Evolutionary conservation across 2,329 filamentous ascomycete genomes (phyloP), one percentile per base, ranked within the genome.

Genomic region (Hypoxylon sp.): DNA sequence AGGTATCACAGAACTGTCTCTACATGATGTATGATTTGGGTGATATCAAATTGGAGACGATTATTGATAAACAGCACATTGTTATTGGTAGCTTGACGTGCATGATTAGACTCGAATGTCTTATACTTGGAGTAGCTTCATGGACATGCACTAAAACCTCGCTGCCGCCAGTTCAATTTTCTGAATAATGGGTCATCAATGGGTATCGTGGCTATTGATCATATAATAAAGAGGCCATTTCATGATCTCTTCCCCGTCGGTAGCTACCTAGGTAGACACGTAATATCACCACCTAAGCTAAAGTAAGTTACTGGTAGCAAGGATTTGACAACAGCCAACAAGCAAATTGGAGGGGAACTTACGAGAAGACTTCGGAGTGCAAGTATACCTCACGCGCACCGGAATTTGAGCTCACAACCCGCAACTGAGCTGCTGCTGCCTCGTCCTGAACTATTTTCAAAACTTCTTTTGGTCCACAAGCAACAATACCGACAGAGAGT

Each of bases 361-460:
- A 75, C 73, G 71, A 73, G 56, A 77, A 76, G 28, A 72, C 30
- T 43, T 77, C 74, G 0, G 72, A 73, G 49, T 77, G 73, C 23
- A 77, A 49, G 48, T 76, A 76, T 13, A 77, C 74, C 57, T 77
- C 75, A 10, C 68, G 61, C 7, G 74, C 74, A 3, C 74, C 70
- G 14, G 69, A 25, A 2, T 66, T 62, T 0, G 70, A 74, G 10
- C 48, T 32, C 13, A 76, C 38, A 23, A 77, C 72, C 28, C 75
- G 67, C 28, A 72, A 6, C 59, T 77, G 75, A 7, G 75, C 75
- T 2, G 65, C 70, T 6, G 75, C 75, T 28, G 75, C 75, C 57
- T 73, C 75, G 13, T 73, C 68, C 10, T 72, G 71, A 3, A 72
- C 71, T 6, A 63, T 63, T 53, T 72, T 68, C 50, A 76, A 58